Evolutionary conservation across 2,329 filamentous ascomycete species (phyloP), one percentile per base, ranked within the genome.

Genomic region (Aureobasidium sp.): DNA sequence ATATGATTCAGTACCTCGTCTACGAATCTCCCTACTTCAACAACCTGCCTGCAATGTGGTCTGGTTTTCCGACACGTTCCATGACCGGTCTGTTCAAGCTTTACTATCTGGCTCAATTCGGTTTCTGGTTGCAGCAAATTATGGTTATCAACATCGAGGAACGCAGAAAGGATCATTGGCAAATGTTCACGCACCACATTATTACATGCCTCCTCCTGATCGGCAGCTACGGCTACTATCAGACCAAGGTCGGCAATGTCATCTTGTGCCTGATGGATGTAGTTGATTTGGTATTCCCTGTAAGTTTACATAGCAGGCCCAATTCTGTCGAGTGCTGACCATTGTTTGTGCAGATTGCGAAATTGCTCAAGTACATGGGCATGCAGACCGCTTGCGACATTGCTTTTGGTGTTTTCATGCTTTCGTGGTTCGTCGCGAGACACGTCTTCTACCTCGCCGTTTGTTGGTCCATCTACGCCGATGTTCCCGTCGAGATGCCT

Each of bases 101-200:
- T 74, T 99, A 99, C 76, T 90, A 96, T 70, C 81, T 99, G 36
- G 87, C 87, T 15, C 92, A 97, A 74, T 89, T 92, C 76, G 87
- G 88, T 27, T 97, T 97, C 75, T 97, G 91, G 88, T 76, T 97
- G 52, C 93, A 97, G 77, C 92, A 96, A 77, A 89, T 97, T 66
- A 80, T 97, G 36, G 90, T 97, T 63, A 90, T 97, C 73, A 88
- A 97, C 76, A 91, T 97, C 64, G 94, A 99, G 76, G 90, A 95
- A 76, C 86, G 89, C 67, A 85, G 94, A 70, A 97, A 97, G 78
- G 94, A 99, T 70, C 88, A 97, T 76, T 89, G 86, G 79, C 93
- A 97, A 76, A 97, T 97, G 94, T 86, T 97, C 68, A 87, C 86
- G 20, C 94, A 97, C 75, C 94, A 99, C 77, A 84, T 97, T 72